Conservation (phyloP, 768 basidiomycete species). For the Cyclocybe aegerita region DNA sequence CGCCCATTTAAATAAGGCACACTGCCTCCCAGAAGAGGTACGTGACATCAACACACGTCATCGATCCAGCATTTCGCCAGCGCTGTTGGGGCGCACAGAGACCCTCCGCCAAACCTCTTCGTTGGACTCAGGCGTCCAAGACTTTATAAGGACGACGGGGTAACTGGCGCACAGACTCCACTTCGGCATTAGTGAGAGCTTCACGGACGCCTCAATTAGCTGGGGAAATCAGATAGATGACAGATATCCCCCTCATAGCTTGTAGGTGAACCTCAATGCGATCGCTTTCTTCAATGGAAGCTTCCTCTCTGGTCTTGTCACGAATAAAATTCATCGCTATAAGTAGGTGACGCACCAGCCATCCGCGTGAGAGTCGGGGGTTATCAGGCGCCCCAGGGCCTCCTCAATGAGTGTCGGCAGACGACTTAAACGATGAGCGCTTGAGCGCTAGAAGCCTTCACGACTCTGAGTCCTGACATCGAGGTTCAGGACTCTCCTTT, state of each 20-base stretch:
- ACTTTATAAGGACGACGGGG: conserved; percentile 27
- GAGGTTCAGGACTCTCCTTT: too few species aligned
- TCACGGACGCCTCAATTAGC: conserved; percentile 23
- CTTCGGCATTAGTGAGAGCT: conserved; percentile 28
- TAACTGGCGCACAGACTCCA: conserved; percentile 35
- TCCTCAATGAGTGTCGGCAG: too few species aligned
- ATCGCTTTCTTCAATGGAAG: neutral
- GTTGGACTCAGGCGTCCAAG: conserved; percentile 9
- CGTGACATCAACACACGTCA: conserved; percentile 25
- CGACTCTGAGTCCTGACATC: too few species aligned
- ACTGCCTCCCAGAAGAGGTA: conserved; percentile 40
- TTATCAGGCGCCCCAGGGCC: too few species aligned
- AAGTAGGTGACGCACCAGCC: too few species aligned
- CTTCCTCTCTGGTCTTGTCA: neutral
- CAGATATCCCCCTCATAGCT: conserved; percentile 26
- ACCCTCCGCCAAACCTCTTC: conserved; percentile 33
- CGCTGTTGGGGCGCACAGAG: conserved; percentile 18
- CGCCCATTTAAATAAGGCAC: neutral
- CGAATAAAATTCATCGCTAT: neutral
- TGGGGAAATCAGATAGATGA: conserved; percentile 34
- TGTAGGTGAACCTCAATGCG: neutral
- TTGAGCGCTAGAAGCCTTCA: too few species aligned
- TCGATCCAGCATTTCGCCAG: conserved; percentile 29
- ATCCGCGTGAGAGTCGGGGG: too few species aligned
- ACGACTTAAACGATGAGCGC: too few species aligned